Evolutionary conservation across 1,284 basidiomycete species (phyloP), one percentile per base, ranked within the genome.

Genomic region (Pyrrhoderma noxium): DNA sequence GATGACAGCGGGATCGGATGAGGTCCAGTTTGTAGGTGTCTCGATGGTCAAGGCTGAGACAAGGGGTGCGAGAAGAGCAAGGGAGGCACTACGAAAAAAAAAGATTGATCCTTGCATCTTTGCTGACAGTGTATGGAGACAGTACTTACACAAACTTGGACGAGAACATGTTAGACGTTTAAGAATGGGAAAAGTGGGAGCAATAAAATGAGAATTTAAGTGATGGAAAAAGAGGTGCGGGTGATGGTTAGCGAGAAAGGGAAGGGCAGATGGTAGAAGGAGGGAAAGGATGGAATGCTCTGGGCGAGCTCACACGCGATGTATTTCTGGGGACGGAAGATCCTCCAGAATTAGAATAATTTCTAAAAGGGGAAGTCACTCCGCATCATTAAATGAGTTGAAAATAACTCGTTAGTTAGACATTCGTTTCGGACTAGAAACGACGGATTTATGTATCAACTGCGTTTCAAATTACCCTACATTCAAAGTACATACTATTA

Each of bases 21-120:
- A 66, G 5, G 63, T 67, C 52, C 64, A 64, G n/a, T 56, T 56
- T 19, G 54, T 58, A 2, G 74, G 75, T 0, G 67, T 57, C 27
- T 64, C 48, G 36, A 85, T 58, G 8, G 65, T 69, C 37, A 83
- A 57, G 25, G 75, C 78, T 18, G 72, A 67, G 36, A 71, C 75
- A 47, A 78, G 64, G 51, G 81, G 76, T 47, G 71, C 63, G 22
- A 43, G 40, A 53, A 79, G 60, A 49, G 70, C 57, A 43, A 64
- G 64, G 60, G 72, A 18, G 27, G 13, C 21, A 46, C 3, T 22
- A 9, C 3, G 35, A 7, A 22, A 40, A 37, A 46, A 16, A 47
- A 36, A 21, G 23, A 22, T 19, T 23, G 19, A 21, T 34, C 3
- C 37, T 34, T 9, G 14, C n/a, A 34, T 18, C 25, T 40, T 38